These are phyloP conservation scores for Fragosphaeria purpurea DNA, from an alignment of 2,329 filamentous ascomycete genomes.

Conservation along the genomic window DNA sequence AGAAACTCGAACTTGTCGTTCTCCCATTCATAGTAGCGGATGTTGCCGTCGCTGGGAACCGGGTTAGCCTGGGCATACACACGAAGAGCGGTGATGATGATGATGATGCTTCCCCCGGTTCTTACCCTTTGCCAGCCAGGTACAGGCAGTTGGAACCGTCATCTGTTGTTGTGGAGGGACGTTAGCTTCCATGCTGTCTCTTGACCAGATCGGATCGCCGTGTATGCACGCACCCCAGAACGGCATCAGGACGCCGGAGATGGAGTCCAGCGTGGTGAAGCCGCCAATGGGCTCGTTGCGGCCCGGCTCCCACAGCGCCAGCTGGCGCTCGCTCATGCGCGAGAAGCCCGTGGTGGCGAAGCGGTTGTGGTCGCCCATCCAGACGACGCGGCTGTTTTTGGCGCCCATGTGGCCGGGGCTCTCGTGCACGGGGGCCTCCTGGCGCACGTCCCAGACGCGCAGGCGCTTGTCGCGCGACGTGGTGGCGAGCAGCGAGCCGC, in stretches of 20 bases:
- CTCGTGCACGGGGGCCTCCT: constrained; percentile 80
- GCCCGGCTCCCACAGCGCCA: constrained; percentile 91
- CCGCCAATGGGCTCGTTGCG: constrained; percentile 78
- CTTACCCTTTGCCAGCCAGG: constrained; percentile 91
- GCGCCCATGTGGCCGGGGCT: constrained; percentile 78
- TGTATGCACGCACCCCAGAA: constrained; percentile 65
- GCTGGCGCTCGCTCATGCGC: constrained; percentile 93
- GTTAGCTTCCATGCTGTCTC: constrained; percentile 13
- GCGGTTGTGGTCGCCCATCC: constrained; percentile 94
- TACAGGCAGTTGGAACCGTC: constrained; percentile 93
- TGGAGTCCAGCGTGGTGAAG: constrained; percentile 84
- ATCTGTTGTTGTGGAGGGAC: constrained; percentile 33
- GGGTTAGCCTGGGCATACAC: constrained; percentile 14
- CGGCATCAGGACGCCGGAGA: constrained; percentile 96
- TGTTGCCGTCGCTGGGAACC: constrained; percentile 74
- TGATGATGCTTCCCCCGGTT: neutral
- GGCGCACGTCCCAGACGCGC: constrained; percentile 92
- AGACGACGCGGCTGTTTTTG: constrained; percentile 94
- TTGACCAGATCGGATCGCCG: too few species aligned
- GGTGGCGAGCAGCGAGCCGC: constrained; percentile 76
- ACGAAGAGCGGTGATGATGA: too few species aligned
- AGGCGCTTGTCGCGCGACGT: constrained; percentile 98
- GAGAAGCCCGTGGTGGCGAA: constrained; percentile 96
- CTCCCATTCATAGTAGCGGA: constrained; percentile 96
- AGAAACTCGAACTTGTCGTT: constrained; percentile 98